Conservation (phyloP, 495 filamentous ascomycete genomes). For the Ramalina intermedia region DNA sequence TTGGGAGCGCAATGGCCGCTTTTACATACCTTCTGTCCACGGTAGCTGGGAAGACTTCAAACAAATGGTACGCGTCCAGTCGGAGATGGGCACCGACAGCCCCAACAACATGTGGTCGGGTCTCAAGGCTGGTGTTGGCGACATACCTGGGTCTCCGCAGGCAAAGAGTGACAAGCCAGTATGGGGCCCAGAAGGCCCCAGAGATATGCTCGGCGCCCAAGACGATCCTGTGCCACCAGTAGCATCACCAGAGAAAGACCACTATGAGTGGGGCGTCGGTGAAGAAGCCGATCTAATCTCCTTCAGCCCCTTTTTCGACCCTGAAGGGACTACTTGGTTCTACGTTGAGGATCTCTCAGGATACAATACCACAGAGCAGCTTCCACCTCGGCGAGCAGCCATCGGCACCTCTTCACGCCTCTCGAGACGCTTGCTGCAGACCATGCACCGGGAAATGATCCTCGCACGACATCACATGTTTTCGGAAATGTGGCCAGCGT, state of each 20-base stretch:
- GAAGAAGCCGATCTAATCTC: slow-evolving; percentile 91
- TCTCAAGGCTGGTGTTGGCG: slow-evolving; percentile 24
- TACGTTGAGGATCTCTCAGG: slow-evolving; percentile 81
- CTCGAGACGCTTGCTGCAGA: slow-evolving; percentile 61
- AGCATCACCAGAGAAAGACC: slow-evolving; percentile 58
- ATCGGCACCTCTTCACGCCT: slow-evolving; percentile 80
- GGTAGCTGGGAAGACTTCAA: slow-evolving; percentile 86
- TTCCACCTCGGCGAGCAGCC: slow-evolving; percentile 68
- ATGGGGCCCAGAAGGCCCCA: slow-evolving; percentile 73
- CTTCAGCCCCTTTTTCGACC: slow-evolving; percentile 88
- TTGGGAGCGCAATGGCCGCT: slow-evolving; percentile 86
- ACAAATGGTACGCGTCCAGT: slow-evolving; percentile 83
- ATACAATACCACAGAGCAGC: slow-evolving; percentile 53
- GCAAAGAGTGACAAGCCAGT: slow-evolving; percentile 48
- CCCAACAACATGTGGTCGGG: slow-evolving; percentile 58
- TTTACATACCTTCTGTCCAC: slow-evolving; percentile 81
- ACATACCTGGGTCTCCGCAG: slow-evolving; percentile 32
- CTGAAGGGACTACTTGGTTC: slow-evolving; percentile 74
- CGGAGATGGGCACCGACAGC: slow-evolving; percentile 61
- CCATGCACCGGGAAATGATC: slow-evolving; percentile 82
- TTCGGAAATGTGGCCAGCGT: slow-evolving; percentile 91
- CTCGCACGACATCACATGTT: slow-evolving; percentile 78
- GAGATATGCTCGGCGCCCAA: slow-evolving; percentile 55
- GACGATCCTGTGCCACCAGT: slow-evolving; percentile 52
- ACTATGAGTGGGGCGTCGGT: slow-evolving; percentile 75